A percentile compares a stretch with the other conserved stretches of the same genome.
These are phyloP conservation scores for Heimioporus sp. DNA, from an alignment of 768 basidiomycete species.

Conservation along the genomic window DNA sequence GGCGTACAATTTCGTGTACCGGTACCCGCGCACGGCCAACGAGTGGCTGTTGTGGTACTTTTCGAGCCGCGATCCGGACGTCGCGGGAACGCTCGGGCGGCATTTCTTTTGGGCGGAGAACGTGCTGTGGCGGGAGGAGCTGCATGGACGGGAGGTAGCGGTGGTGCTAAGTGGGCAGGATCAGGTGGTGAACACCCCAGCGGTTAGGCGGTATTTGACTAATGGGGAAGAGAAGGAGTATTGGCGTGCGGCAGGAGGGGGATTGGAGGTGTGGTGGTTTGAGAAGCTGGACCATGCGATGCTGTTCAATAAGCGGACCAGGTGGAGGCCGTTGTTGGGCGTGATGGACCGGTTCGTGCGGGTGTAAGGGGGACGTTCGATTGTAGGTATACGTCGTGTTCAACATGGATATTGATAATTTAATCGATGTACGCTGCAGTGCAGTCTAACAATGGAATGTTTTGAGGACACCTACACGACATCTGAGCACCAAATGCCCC, in stretches of 20 bases:
- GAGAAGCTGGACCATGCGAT: conserved; percentile 40
- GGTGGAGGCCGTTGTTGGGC: conserved; percentile 28
- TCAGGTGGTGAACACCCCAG: conserved; percentile 41
- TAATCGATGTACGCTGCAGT: not conserved
- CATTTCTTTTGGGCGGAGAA: conserved; percentile 70
- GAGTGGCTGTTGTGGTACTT: conserved; percentile 74
- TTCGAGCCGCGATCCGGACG: conserved; percentile 59
- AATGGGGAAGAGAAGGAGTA: conserved; percentile 19
- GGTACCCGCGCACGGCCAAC: conserved; percentile 46
- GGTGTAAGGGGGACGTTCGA: too few relatives aligned
- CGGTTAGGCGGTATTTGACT: conserved; percentile 41
- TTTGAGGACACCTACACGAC: too few relatives aligned
- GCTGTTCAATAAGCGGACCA: conserved; percentile 33
- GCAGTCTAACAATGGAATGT: too few relatives aligned
- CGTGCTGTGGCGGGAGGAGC: conserved; percentile 57
- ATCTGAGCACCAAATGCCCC: too few relatives aligned
- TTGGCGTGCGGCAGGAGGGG: conserved; percentile 26
- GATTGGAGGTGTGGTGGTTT: conserved; percentile 40
- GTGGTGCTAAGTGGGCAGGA: conserved; percentile 40
- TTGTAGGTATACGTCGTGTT: too few relatives aligned
- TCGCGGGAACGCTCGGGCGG: conserved; percentile 54
- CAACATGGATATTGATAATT: too few relatives aligned
- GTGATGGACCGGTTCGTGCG: conserved; percentile 33
- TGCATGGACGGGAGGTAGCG: conserved; percentile 32
- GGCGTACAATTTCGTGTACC: conserved; percentile 66